These are phyloP conservation scores for Glycine tomentella DNA, from an alignment of 306 rosid species.

Conservation along the genomic window DNA sequence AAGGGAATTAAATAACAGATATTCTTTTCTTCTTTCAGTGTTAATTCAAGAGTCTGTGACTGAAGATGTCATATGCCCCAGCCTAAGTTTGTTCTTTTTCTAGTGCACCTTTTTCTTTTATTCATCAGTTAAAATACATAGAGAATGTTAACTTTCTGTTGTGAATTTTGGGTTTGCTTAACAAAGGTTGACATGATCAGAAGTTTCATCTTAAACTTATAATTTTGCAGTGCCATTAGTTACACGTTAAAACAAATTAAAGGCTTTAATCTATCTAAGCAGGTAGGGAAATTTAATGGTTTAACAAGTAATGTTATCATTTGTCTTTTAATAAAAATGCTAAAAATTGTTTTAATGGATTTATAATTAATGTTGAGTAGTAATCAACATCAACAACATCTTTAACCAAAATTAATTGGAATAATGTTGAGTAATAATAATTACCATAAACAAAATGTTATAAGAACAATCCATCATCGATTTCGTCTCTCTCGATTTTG, in stretches of 20 bases:
- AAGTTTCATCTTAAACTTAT: not conserved
- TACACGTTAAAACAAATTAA: not conserved
- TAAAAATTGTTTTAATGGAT: not conserved
- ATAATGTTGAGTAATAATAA: not conserved
- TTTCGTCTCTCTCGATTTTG: not conserved
- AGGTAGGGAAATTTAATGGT: not conserved
- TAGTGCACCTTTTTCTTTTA: constrained; percentile 3
- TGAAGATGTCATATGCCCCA: constrained; percentile 36
- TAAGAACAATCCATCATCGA: not conserved
- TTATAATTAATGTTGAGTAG: not conserved
- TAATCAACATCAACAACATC: no score
- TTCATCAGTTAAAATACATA: constrained; percentile 22
- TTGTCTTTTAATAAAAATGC: no score
- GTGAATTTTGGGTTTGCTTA: constrained; percentile 11
- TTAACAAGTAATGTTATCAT: not conserved
- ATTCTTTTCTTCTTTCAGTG: constrained; percentile 22
- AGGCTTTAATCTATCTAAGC: not conserved
- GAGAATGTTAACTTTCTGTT: not conserved
- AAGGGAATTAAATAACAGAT: constrained; percentile 19
- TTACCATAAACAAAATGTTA: not conserved
- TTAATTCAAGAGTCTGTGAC: constrained; percentile 36
- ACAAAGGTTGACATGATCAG: not conserved
- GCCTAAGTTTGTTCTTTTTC: constrained; percentile 21
- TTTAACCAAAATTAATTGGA: no score
- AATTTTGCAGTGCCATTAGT: constrained; percentile 9